A percentile compares a stretch with the other conserved stretches of the same genome.
Conservation (phyloP, 148 eudicot species). For the Vaccinium macrocarpon region DNA sequence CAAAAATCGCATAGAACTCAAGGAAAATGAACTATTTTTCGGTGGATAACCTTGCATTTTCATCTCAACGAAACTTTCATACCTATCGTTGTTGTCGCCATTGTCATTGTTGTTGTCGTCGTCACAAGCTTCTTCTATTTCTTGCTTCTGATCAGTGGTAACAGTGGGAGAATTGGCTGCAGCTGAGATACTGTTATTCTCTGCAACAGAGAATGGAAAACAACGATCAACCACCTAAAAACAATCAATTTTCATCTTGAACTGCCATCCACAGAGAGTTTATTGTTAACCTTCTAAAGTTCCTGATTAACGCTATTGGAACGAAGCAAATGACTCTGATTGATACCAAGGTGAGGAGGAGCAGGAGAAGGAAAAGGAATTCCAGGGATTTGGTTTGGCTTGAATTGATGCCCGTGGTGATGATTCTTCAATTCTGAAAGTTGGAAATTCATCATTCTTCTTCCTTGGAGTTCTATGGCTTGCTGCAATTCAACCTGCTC, state of each 20-base stretch:
- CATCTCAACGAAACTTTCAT: conserved; percentile 7
- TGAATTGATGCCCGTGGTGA: conserved; percentile 36
- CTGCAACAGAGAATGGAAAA: conserved; percentile 25
- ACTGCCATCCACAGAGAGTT: neutral
- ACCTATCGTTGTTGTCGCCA: conserved; percentile 49
- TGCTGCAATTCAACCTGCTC: conserved; percentile 76
- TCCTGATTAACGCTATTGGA: conserved; percentile 34
- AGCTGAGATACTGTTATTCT: conserved; percentile 25
- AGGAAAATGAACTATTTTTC: neutral
- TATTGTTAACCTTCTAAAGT: conserved; percentile 41
- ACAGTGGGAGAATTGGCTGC: conserved; percentile 22
- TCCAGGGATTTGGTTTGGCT: conserved; percentile 24
- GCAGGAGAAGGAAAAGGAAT: conserved; percentile 28
- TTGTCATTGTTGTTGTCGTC: conserved; percentile 22
- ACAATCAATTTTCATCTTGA: neutral
- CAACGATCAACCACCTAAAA: neutral
- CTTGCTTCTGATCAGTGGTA: conserved; percentile 32
- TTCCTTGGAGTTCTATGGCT: conserved; percentile 72
- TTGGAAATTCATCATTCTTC: conserved; percentile 77
- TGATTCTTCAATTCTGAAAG: conserved; percentile 60
- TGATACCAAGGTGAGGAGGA: conserved; percentile 17
- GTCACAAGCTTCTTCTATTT: conserved; percentile 29
- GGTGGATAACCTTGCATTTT: neutral
- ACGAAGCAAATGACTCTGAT: conserved; percentile 25
- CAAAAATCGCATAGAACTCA: neutral